Base-by-base conservation (phyloP, 345 rosid genomes). In the Salix arbutifolia region DNA sequence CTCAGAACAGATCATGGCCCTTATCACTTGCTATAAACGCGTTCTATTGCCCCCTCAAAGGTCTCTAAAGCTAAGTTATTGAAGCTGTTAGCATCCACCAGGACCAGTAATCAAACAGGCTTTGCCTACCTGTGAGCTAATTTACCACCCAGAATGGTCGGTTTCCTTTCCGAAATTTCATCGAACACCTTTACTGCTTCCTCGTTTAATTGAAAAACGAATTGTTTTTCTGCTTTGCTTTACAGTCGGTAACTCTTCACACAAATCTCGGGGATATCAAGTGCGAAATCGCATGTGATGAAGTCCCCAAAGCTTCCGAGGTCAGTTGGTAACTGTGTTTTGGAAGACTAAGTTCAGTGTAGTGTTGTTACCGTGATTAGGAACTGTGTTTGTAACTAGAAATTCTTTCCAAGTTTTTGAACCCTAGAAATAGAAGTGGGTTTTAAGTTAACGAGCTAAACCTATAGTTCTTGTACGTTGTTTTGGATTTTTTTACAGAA, bases 261-360 rank as follows among this genome's bases (percentile, higher is more conserved):
- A 96, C 98, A 40, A 96, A 92, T 84, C 97, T 96, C 25, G 99
- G 98, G 18, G 99, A 96, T 79, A 89, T 96, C 78, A 96, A 96
- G 88, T 93, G 99, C 82, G 99, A 96, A 87, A 86, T 96, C 86
- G 89, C 87, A 78, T 96, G 99, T 68, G 98, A 96, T 83, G 98
- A 93, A 83, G 99, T 92, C 53, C 86, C 97, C 68, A 96, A 96
- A 83, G 83, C 94, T 50, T 91, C 98, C 35, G 98, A 93, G 99
- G 99, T 91, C 58, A 64, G 83, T 76, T 13, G 64, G 5, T 58
- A 23, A 58, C 64, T 10, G 2, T 58, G 64, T 23, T 23, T 23
- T 58, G 28, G 23, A 23, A 58, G 4, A 58, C 9, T 4, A 23
- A 58, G 26, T n/a, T 58, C 28, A 8, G 9, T 8, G 9, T 21